A percentile compares a stretch with the other conserved stretches of the same genome.
These are phyloP conservation scores for Adansonia madagascariensis DNA, from an alignment of 441 rosid genomes.

Conservation along the genomic window DNA sequence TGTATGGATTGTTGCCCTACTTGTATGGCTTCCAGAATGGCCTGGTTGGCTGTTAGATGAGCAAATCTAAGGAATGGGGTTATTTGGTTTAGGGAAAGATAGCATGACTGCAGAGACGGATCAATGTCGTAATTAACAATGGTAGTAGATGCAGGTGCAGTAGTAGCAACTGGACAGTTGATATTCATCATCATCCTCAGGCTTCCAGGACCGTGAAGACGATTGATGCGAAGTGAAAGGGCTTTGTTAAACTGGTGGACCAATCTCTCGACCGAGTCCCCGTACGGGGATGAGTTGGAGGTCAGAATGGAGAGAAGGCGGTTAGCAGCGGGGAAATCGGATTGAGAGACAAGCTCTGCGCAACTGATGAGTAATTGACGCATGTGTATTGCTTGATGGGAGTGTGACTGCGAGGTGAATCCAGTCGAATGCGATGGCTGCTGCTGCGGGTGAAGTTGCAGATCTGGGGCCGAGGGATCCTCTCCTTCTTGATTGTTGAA, in stretches of 20 bases:
- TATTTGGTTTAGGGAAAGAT: conserved; percentile 79
- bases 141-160: conserved; percentile 3
- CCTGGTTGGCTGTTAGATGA: conserved; percentile 93
- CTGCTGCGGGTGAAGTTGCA: conserved; percentile 21
- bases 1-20: conserved; percentile 60
- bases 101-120: conserved; percentile 61
- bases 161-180: not conserved
- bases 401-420: not conserved
- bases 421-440: conserved; percentile 9
- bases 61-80: conserved; percentile 86
- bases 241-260: conserved; percentile 78
- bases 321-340: conserved; percentile 72
- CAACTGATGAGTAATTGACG: conserved; percentile 72
- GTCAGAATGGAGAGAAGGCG: conserved; percentile 63
- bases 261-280: conserved; percentile 77
- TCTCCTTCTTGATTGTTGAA: conserved; percentile 41
- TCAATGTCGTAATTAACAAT: conserved; percentile 6
- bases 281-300: conserved; percentile 66
- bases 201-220: conserved; percentile 33
- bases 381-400: conserved; percentile 49
- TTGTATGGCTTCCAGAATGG: conserved; percentile 76
- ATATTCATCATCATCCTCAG: conserved; percentile 31
- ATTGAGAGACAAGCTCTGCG: conserved; percentile 68
- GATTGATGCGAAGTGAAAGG: conserved; percentile 63
- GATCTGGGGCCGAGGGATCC: conserved; percentile 36